Evolutionary conservation across 768 basidiomycete species (phyloP), one percentile per base, ranked within the genome.

Genomic region (Trametes maxima): DNA sequence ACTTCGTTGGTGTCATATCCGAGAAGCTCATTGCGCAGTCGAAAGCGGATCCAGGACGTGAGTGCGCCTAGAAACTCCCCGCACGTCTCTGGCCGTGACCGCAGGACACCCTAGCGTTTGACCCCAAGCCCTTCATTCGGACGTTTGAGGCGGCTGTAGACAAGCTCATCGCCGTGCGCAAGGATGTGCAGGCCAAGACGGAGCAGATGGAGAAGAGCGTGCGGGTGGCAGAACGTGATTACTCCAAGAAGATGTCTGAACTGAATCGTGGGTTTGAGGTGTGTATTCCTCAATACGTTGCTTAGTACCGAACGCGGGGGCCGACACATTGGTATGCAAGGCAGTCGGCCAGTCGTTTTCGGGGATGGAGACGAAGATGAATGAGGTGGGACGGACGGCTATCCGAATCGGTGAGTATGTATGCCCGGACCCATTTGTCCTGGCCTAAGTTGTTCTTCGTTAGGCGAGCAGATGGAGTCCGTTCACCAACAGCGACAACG

Each of bases 401-500:
- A 88, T 98, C 48, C 83, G 96, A 50, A 97, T 98, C 67, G 97
- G 96, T 89, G 53, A 65, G 84, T 62, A 16, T 10, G 19, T 11
- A 13, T 24, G 16, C 46, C 0, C 53, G 2, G 33, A 22, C 17
- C 7, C 12, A 25, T 13, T 8, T 48, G 19, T 24, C 5, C 13
- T 1, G 25, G 47, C 4, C 48, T 24, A 2, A 24, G 3, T 21
- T 13, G 6, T 6, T 13, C 21, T 14, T 33, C 17, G 22, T 21
- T 68, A 95, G 94, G 95, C 44, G 96, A 98, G 76, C 94, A 98
- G 73, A 83, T 99, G 44, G 96, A 99, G 75, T 91, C 90, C 0
- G 87, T 98, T 17, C 95, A 97, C 71, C 84, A 94, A 56, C 91
- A 95, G 65, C 84, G 96, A 16, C 91, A 94, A 72, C 80, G 95